Base-by-base conservation (phyloP, 2,329 filamentous ascomycete genomes). In the Penicillium vulpinum region DNA sequence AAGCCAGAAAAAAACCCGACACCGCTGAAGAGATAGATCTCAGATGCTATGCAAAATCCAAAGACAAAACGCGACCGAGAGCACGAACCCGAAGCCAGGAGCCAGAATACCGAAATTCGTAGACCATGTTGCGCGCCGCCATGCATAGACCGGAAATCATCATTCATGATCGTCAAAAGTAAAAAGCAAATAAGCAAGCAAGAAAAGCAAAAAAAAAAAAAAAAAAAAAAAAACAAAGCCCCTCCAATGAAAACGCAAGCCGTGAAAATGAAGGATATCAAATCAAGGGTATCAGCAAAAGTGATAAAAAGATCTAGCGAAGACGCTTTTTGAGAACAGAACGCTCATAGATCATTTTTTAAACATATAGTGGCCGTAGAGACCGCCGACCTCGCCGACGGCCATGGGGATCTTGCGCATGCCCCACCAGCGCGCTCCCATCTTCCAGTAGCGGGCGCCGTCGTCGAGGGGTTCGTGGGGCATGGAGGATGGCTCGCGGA, bases 361-460 rank as follows among this genome's bases (percentile, higher is more conserved):
- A 67, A 84, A 85, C 78, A 84, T 84, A 65, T 84, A 85, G 68
- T 83, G 81, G 39, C 81, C 82, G 67, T 85, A 85, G 66, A 85
- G 78, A 4, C 83, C 83, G 24, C 82, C 82, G 6, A 85, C 81
- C 56, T 85, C 82, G 9, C 80, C 79, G 35, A 79, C 74, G 15
- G 79, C 80, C 60, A 85, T 79, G 2, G 83, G 82, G 26, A 84
- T 74, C 71, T 85, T 94, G 61, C 89, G 83, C 86, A 92, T 92
- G 36, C 90, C 90, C 90, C 90, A 93, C 77, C 86, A 90, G 65
- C 85, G 84, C 47, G 90, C 90, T 31, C 90, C 90, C 88, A 91
- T 89, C 79, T 94, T 94, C 90, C 90, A 94, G 67, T 78, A 77
- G 31, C 87, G 79, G 45, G 78, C 73, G 2, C 85, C 85, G 63